Evolutionary conservation across 2,329 filamentous ascomycete genomes (phyloP), one percentile per base, ranked within the genome.

Genomic region (Neodidymelliopsis sp.): DNA sequence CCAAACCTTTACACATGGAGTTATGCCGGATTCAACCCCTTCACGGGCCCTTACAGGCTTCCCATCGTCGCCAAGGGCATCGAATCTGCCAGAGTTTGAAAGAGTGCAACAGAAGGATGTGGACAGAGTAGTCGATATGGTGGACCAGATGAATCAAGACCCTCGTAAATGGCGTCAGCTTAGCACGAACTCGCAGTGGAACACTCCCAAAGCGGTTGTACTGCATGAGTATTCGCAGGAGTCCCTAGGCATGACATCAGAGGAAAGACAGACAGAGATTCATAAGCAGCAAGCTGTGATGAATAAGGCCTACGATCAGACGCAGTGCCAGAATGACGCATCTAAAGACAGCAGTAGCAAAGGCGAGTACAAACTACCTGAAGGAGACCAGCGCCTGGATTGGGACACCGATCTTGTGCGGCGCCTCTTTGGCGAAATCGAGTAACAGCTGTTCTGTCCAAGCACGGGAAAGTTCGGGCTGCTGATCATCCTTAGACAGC

Each of bases 381-480:
- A 36, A 38, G 51, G 41, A 11, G 37, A 57, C 8, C 44, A 58
- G 27, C 54, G 63, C 2, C 48, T 62, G 31, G 56, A 61, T 8
- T 67, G 60, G 62, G 63, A 67, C 28, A 63, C 59, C 1, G 59
- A 67, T 41, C 38, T 55, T 37, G 54, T 67, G 8, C 52, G 63
- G 18, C 47, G 51, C 10, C 38, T 60, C 5, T 63, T 60, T 16
- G 60, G 58, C 2, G 63, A 67, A 46, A 58, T 67, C 12, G 51
- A 47, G 35, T 53, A 43, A 24, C 12, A 28, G 12, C 8, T 11
- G 8, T 22, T 22, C 18, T 8, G 2, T 0, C 10, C n/a, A 11
- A 20, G 6, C 18, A 20, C 6, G 8, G 13, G 20, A 20, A 19
- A 8, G 9, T 34, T 8, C 12, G 11, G 16, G 12, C 18, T 34